Evolutionary conservation across 306 rosid species (phyloP).

Genomic region (Abrus precatorius): DNA sequence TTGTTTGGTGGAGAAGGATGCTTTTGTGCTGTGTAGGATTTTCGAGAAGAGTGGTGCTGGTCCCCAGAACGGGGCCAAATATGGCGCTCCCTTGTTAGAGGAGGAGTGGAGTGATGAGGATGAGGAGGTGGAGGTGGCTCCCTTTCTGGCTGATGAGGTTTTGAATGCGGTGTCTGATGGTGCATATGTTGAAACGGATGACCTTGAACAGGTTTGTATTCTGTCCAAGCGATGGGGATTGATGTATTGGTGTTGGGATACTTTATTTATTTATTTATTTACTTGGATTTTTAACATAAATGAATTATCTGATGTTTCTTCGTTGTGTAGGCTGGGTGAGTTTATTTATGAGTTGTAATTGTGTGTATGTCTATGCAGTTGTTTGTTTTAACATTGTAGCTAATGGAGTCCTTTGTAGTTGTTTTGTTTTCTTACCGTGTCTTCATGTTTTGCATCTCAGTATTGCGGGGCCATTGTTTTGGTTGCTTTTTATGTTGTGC

Average conservation of each 20-base stretch:
- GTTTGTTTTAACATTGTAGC: not conserved
- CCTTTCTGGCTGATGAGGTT: conserved; percentile 6
- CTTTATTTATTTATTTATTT: too few species aligned
- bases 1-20: conserved; percentile 70
- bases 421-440: not conserved
- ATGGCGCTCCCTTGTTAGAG: conserved; percentile 93
- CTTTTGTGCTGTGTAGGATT: conserved; percentile 88
- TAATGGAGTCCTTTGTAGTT: not conserved
- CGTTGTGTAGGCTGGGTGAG: not conserved
- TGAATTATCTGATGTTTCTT: not conserved
- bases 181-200: conserved; percentile 52
- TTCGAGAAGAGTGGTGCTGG: conserved; percentile 97
- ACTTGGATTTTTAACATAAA: too few species aligned
- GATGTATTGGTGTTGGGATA: not conserved
- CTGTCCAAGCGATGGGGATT: not conserved
- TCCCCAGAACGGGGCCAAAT: conserved; percentile 93
- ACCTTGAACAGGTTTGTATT: conserved; percentile 69
- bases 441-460: not conserved
- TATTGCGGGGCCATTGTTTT: conserved; percentile 12
- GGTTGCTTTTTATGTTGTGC: not conserved
- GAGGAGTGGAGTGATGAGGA: conserved; percentile 85
- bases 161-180: conserved; percentile 24
- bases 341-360: not conserved
- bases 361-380: not conserved
- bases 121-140: conserved; percentile 22